These are phyloP conservation scores for Oryza rufipogon DNA, from an alignment of 176 grass and related monocot genomes.

Conservation along the genomic window DNA sequence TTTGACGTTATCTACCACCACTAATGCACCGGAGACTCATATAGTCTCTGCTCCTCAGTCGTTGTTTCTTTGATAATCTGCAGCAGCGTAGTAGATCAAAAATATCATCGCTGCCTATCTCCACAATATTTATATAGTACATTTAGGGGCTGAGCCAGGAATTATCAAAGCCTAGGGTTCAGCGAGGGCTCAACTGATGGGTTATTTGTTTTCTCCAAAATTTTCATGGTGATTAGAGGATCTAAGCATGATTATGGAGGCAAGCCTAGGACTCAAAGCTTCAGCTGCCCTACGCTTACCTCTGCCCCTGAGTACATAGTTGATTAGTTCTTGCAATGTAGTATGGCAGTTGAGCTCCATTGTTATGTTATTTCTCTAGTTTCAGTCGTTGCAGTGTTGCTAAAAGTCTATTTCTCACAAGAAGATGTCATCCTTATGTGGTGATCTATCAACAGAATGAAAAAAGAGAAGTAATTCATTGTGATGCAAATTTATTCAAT, in stretches of 20 bases:
- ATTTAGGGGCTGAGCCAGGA: not conserved
- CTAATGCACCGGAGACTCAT: too few species aligned
- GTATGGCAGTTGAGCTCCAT: not conserved
- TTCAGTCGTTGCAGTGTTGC: not conserved
- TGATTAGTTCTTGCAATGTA: not conserved
- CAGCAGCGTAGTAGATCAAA: not conserved
- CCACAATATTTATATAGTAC: slow-evolving; percentile 9
- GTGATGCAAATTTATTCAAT: not conserved
- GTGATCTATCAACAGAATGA: not conserved
- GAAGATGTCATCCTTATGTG: not conserved
- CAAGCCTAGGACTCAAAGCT: too few species aligned
- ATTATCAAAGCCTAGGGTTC: too few species aligned
- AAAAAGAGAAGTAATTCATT: not conserved
- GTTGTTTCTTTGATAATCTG: not conserved
- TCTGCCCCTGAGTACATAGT: too few species aligned
- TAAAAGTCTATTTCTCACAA: slow-evolving; percentile 4
- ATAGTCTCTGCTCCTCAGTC: too few species aligned
- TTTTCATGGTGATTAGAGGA: too few species aligned
- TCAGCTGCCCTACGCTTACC: too few species aligned
- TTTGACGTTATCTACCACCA: not conserved
- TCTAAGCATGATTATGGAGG: too few species aligned
- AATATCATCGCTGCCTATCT: not conserved
- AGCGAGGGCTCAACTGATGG: too few species aligned
- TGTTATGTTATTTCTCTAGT: not conserved
- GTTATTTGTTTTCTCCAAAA: too few species aligned